These are phyloP conservation scores for Hordeum marinum DNA, from an alignment of 176 grass and related monocot species.

Conservation along the genomic window DNA sequence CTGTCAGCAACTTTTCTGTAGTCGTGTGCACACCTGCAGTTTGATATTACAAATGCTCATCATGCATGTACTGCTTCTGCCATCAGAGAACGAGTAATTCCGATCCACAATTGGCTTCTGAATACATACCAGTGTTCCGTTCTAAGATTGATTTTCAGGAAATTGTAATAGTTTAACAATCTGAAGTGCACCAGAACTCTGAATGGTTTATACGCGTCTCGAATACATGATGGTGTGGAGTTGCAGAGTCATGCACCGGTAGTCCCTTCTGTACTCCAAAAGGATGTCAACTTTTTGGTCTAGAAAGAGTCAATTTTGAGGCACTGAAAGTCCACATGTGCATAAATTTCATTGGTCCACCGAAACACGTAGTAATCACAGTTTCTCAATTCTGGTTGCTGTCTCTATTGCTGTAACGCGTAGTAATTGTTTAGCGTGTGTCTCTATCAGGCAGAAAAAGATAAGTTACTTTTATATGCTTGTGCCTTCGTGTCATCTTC, in stretches of 20 bases:
- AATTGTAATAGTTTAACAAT: not conserved
- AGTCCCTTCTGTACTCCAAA: not conserved
- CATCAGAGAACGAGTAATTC: not conserved
- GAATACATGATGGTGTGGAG: not conserved
- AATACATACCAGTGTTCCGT: not conserved
- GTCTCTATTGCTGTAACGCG: not conserved
- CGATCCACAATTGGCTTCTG: not conserved
- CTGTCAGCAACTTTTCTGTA: not conserved
- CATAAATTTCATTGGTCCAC: not conserved
- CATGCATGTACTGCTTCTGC: not conserved
- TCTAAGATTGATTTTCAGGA: not conserved
- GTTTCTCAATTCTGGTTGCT: not conserved
- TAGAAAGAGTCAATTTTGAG: not conserved
- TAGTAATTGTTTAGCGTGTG: too few relatives aligned
- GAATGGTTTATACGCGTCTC: not conserved
- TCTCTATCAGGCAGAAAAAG: not conserved
- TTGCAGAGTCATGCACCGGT: not conserved
- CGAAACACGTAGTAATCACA: not conserved
- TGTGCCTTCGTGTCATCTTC: constrained; percentile 16
- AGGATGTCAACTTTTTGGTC: not conserved
- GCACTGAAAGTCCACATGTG: not conserved
- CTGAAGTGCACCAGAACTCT: not conserved
- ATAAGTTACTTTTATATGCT: constrained; percentile 1
- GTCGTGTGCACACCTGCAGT: not conserved
- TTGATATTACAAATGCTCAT: not conserved